phyloP scores from a whole-genome alignment of 768 basidiomycete genomes.

The Mycena albidolilacea region DNA sequence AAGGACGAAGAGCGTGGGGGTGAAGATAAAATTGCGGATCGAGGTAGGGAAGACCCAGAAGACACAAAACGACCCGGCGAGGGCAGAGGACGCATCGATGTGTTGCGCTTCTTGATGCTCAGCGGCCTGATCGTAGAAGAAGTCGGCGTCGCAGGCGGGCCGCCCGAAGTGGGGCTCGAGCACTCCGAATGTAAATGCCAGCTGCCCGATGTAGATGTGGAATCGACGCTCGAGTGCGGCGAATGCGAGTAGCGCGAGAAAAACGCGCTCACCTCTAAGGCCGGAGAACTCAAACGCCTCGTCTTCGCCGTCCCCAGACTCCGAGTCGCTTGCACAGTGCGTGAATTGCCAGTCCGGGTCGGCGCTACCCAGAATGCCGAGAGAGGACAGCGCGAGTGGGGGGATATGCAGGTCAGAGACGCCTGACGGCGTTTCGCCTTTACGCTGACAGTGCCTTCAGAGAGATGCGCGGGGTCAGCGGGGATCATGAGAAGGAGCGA shows the following conservation, averaged over 20 bases:
- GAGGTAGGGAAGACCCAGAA: no score
- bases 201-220: background rate
- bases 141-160: slow-evolving; percentile 10
- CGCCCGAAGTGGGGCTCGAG: slow-evolving; percentile 14
- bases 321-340: background rate
- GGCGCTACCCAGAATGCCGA: no score
- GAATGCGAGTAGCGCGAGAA: background rate
- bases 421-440: slow-evolving; percentile 31
- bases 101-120: no score
- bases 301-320: background rate
- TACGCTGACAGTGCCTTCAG: background rate
- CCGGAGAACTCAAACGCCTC: slow-evolving; percentile 4
- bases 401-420: slow-evolving; percentile 35
- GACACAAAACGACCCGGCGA: background rate
- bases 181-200: background rate
- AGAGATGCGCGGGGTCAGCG: no score
- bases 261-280: background rate
- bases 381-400: slow-evolving; percentile 6
- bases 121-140: background rate
- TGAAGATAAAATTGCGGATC: no score
- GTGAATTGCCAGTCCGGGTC: background rate
- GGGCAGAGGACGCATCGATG: background rate
- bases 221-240: background rate
- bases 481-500: no score
- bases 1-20: background rate